Evolutionary conservation across 2,329 filamentous ascomycete genomes (phyloP).

Genomic region (Alternaria rosae): DNA sequence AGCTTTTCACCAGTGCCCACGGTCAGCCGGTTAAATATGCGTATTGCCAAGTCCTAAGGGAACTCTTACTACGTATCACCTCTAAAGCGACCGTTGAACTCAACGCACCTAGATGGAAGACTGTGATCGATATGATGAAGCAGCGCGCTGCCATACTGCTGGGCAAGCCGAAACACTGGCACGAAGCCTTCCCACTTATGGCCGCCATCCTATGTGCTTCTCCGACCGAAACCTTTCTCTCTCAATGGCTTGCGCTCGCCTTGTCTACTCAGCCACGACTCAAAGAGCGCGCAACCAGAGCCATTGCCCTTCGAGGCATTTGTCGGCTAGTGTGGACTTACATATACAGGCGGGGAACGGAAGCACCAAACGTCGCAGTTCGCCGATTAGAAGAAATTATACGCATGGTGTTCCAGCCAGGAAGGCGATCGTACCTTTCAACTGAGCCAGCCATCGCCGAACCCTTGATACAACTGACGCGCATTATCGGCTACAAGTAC

Average conservation of each 20-base stretch:
- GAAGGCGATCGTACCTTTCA: slow-evolving; percentile 80
- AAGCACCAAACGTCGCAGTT: slow-evolving; percentile 70
- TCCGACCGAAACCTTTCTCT: slow-evolving; percentile 79
- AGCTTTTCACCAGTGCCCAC: slow-evolving; percentile 83
- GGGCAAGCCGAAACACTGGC: slow-evolving; percentile 91
- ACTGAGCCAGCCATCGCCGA: slow-evolving; percentile 86
- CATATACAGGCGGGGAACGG: slow-evolving; percentile 77
- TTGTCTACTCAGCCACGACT: slow-evolving; percentile 79
- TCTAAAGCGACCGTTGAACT: slow-evolving; percentile 80
- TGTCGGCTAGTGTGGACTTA: slow-evolving; percentile 95
- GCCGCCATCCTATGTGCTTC: slow-evolving; percentile 89
- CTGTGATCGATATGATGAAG: slow-evolving; percentile 80
- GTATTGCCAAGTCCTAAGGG: slow-evolving; percentile 91
- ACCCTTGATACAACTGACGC: slow-evolving; percentile 89
- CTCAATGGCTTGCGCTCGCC: slow-evolving; percentile 86
- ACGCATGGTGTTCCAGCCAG: slow-evolving; percentile 79
- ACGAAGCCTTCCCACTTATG: slow-evolving; percentile 84
- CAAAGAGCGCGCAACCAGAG: slow-evolving; percentile 81
- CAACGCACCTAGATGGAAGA: slow-evolving; percentile 82
- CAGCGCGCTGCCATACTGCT: slow-evolving; percentile 84
- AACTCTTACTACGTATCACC: slow-evolving; percentile 84
- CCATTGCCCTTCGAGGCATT: slow-evolving; percentile 84
- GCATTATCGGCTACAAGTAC: slow-evolving; percentile 92
- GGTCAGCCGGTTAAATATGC: slow-evolving; percentile 91
- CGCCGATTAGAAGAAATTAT: slow-evolving; percentile 91